Percentiles rank a stretch among this genome's conserved stretches.
These are phyloP conservation scores for Thymus mandschuricus DNA, from an alignment of 257 asterid genomes.

Conservation along the genomic window DNA sequence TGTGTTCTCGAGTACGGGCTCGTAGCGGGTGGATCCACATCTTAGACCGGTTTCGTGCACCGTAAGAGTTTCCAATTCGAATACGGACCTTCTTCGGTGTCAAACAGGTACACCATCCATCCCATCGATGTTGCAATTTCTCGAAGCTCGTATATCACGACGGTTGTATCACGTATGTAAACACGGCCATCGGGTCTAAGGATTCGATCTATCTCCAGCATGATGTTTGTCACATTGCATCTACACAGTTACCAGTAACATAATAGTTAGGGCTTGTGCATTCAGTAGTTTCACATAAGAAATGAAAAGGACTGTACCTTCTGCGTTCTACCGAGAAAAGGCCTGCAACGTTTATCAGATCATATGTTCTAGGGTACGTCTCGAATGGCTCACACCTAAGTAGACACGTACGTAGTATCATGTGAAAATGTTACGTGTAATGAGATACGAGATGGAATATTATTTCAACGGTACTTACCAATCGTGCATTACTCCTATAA, in stretches of 20 bases:
- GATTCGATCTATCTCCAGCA: slow-evolving; percentile 79
- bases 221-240: slow-evolving; percentile 58
- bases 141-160: slow-evolving; percentile 45
- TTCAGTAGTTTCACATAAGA: background rate
- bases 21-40: too few species aligned
- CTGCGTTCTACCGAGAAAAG: slow-evolving; percentile 60
- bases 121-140: slow-evolving; percentile 57
- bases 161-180: slow-evolving; percentile 54
- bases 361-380: slow-evolving; percentile 78
- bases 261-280: background rate
- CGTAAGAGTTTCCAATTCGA: slow-evolving; percentile 60
- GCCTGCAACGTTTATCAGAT: slow-evolving; percentile 59
- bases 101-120: slow-evolving; percentile 54
- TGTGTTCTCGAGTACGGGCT: too few species aligned
- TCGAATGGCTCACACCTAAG: slow-evolving; percentile 78
- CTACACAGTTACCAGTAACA: slow-evolving; percentile 25
- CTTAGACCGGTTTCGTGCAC: slow-evolving; percentile 42
- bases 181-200: slow-evolving; percentile 71
- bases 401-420: background rate
- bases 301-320: slow-evolving; percentile 36
- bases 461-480: slow-evolving; percentile 45
- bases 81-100: slow-evolving; percentile 64
- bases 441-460: background rate
- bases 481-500: slow-evolving; percentile 69
- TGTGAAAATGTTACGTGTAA: background rate